Base-by-base conservation (phyloP, 2,329 filamentous ascomycete species). In the Claviceps maximensis region DNA sequence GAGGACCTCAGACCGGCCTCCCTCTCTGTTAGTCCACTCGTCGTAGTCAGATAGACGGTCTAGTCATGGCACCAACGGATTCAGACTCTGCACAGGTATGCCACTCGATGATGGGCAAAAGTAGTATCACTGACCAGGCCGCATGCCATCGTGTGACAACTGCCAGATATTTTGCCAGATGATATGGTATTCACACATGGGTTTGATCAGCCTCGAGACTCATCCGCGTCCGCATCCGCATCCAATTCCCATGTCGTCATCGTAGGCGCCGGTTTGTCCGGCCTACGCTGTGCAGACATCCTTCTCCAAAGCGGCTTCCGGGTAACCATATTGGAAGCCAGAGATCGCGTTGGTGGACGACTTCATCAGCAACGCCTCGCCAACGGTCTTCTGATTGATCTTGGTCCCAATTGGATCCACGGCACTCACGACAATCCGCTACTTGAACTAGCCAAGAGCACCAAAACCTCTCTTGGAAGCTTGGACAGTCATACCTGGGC, bases 391-490 rank as follows among this genome's bases (percentile, higher is more conserved):
- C 58, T 72, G 8, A 72, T 79, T n/a, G 79, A 82, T 58, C 65
- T 78, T 33, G 86, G 86, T 0, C 83, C 85, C n/a, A 89, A 89
- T 60, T 89, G 85, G 85, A 87, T 89, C 50, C 85, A 89, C 55
- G 85, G 86, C 36, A 87, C 83, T 6, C 71, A 78, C 1, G 74
- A 82, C 56, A 89, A 89, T 61, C 83, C 85, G 0, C 85, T 88
- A 17, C 65, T 84, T 41, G 79, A 84, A 45, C 70, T 89, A 19
- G 84, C 83, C 13, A 77, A 75, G 58, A 70, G 78, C 56, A 87
- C 83, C 0, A 68, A 72, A 1, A 87, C 78, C 0, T 60, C 65
- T 0, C 63, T 72, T 2, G 70, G 71, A 13, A 68, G 62, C 53
- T 74, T 72, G 68, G 79, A 83, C 47, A 72, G 73, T 7, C 70